Base-by-base conservation (phyloP, 2,329 filamentous ascomycete species). In the Capronia coronata region DNA sequence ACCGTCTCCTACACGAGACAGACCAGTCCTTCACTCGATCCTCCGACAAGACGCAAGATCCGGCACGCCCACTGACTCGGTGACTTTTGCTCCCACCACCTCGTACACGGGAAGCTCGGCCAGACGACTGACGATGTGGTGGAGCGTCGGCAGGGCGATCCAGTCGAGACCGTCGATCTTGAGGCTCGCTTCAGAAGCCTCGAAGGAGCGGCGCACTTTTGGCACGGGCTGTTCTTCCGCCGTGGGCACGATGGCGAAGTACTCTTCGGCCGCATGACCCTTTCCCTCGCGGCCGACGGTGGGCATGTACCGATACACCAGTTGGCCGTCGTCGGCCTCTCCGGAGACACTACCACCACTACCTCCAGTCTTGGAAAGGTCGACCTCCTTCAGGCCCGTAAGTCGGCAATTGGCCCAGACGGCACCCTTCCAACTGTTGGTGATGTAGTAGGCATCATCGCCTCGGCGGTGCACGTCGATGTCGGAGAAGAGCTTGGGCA, bases 231-330 rank as follows among this genome's bases (percentile, higher is more conserved):
- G 59, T 7, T 66, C 63, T 42, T 66, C 65, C 2, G 50, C 59
- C 39, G 60, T 58, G 1, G 67, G 63, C 8, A 70, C 61, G 43
- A 73, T 70, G 0, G 72, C 66, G 1, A 75, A 68, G 59, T 83
- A 78, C 55, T 79, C 74, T 1, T 69, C 73, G 45, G 81, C 80
- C 0, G 77, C 67, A 48, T 72, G 67, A 0, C 76, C 77, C 39
- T 69, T 70, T 29, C 63, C 58, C 1, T 64, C 69, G 18, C 67
- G 66, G 1, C 76, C 76, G 1, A 79, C 76, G 2, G 70, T 66
- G 0, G 80, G 80, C 0, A 83, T 71, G 57, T 81, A 82, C 25
- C 75, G 70, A 61, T 81, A 75, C 9, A 73, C 67, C n/a, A 82
- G 64, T 3, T 77, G 71, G 1, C 74, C 75, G 13, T 72, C 68